phyloP scores from a whole-genome alignment of 768 basidiomycete genomes.

The Auricularia cornea region DNA sequence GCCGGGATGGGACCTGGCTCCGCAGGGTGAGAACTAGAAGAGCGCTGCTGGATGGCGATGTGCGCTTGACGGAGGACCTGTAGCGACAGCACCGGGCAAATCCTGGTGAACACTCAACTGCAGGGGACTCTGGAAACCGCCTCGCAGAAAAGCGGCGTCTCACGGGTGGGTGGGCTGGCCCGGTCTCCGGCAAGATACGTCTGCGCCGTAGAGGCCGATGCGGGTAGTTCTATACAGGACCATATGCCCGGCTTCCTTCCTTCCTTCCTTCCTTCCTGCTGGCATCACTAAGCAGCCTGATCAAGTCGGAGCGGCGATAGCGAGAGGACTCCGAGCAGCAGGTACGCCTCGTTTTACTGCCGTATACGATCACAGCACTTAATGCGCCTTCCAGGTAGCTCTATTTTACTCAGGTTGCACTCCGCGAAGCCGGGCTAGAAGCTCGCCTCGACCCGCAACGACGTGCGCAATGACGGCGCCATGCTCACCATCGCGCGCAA shows the following conservation, averaged over 20 bases:
- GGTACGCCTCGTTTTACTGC: conserved; percentile 33
- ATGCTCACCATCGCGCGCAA: conserved; percentile 33
- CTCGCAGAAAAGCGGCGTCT: background rate
- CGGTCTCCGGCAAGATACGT: background rate
- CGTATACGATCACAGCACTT: too few relatives aligned
- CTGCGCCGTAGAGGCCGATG: background rate
- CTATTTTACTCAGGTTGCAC: conserved; percentile 49
- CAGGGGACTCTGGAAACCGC: background rate
- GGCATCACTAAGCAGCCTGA: background rate
- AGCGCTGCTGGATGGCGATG: too few relatives aligned
- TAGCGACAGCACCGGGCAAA: background rate
- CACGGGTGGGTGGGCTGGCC: background rate
- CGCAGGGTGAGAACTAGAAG: too few relatives aligned
- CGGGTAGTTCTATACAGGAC: background rate
- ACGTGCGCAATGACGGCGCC: conserved; percentile 28
- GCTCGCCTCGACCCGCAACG: conserved; percentile 16
- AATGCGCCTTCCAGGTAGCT: conserved; percentile 29
- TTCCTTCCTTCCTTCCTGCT: background rate
- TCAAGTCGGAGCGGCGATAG: background rate
- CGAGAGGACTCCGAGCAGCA: background rate
- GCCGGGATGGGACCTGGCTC: too few relatives aligned
- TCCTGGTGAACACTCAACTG: background rate
- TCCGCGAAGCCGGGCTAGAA: conserved; percentile 50
- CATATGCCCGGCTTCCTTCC: background rate
- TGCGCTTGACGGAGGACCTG: too few relatives aligned